Base-by-base conservation (phyloP, 1,284 basidiomycete species). In the Takashimella tepidaria region DNA sequence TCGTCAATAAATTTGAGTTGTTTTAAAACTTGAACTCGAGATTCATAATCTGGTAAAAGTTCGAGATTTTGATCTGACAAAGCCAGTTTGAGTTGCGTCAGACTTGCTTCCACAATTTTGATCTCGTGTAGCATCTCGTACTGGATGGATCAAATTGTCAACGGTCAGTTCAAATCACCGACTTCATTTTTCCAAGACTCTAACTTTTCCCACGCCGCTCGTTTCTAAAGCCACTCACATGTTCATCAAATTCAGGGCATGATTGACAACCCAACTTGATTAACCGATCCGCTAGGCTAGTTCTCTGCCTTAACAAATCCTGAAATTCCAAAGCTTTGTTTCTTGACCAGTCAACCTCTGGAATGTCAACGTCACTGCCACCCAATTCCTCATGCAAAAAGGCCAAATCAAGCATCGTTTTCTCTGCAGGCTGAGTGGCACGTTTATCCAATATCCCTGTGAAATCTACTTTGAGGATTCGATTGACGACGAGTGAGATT, bases 41-140 rank as follows among this genome's bases (percentile, higher is more conserved):
- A 91, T 70, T 98, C 89, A 74, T 98, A 99, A 72, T 98, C 96
- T 1, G 96, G 96, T 44, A 98, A 83, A 42, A 98, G 82, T 69
- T 97, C 96, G 56, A 98, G 78, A 69, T 99, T 99, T 72, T 98
- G 91, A 69, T 98, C 93, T 12, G 92, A 96, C 24, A 97, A 83
- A 1, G 85, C 84, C 45, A 87, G 77, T 67, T 88, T 90, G 48
- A 96, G 79, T 27, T 80, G 73, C 3, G 83, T 83, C 55, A 98
- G 86, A 59, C 86, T 86, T 22, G 80, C 79, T 58, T 83, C 81
- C 41, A 98, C 77, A 8, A 83, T 69, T 68, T 88, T 90, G 66
- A 87, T 84, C 55, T 80, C 82, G 62, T 97, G 90, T 40, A 89
- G 69, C 24, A 81, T 76, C 16, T 77, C 72, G 70, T 93, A 97